phyloP scores from a whole-genome alignment of 768 basidiomycete species.

The Pulveroboletus sp. region DNA sequence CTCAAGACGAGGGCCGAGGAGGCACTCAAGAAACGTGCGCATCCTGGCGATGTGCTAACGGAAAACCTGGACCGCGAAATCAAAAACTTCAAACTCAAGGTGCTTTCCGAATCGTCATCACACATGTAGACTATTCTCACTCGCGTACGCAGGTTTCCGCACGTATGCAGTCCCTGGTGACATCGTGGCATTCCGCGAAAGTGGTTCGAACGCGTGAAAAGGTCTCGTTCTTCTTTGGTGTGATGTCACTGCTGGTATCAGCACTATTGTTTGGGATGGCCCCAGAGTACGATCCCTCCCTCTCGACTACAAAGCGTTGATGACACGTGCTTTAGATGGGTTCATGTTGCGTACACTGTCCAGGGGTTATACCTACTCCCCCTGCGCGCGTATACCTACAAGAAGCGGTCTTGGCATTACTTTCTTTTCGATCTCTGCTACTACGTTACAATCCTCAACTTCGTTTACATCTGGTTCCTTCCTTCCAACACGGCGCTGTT shows the following conservation, averaged over 20 bases:
- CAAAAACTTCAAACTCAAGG: constrained; percentile 83
- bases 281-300: constrained; percentile 57
- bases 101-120: constrained; percentile 25
- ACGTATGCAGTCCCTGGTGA: constrained; percentile 71
- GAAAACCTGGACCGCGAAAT: constrained; percentile 85
- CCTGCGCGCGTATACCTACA: constrained; percentile 79
- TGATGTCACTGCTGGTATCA: constrained; percentile 82
- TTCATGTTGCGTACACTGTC: constrained; percentile 82
- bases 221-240: constrained; percentile 89
- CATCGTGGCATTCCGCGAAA: constrained; percentile 91
- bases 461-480: constrained; percentile 88
- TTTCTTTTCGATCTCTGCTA: constrained; percentile 93
- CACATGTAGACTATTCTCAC: constrained; percentile 3
- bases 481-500: constrained; percentile 76
- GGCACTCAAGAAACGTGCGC: constrained; percentile 59
- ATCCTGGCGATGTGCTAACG: constrained; percentile 56
- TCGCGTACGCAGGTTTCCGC: constrained; percentile 55
- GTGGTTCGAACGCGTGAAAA: constrained; percentile 80
- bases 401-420: constrained; percentile 91
- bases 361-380: constrained; percentile 79
- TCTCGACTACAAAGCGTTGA: constrained; percentile 2
- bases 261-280: constrained; percentile 84
- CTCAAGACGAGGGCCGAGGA: constrained; percentile 81
- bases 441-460: constrained; percentile 86
- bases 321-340: constrained; percentile 52